phyloP scores from a whole-genome alignment of 371 early-diverging fungal genomes.

The Gilbertella persicaria region DNA sequence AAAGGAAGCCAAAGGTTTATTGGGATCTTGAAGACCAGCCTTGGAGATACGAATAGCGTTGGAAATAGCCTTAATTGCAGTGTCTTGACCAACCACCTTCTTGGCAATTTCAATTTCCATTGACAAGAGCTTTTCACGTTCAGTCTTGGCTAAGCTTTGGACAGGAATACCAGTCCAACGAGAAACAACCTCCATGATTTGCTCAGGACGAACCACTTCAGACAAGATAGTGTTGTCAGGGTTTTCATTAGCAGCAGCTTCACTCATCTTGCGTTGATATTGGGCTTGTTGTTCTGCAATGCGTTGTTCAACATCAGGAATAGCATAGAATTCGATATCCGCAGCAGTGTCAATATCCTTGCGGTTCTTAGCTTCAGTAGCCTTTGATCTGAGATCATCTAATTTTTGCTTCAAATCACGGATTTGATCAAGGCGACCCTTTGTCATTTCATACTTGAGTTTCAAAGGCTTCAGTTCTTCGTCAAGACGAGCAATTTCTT shows the following conservation, averaged over 20 bases:
- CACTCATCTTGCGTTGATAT: constrained; percentile 60
- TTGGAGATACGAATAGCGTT: constrained; percentile 75
- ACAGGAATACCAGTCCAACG: constrained; percentile 93
- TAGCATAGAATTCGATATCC: constrained; percentile 88
- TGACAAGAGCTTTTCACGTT: constrained; percentile 78
- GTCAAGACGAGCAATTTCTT: constrained; percentile 80
- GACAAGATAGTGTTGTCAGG: constrained; percentile 54
- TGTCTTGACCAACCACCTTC: constrained; percentile 87
- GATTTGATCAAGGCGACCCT: constrained; percentile 84
- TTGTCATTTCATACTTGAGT: constrained; percentile 83
- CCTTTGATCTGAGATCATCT: constrained; percentile 84
- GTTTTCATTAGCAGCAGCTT: constrained; percentile 47
- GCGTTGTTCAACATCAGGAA: constrained; percentile 78
- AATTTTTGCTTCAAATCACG: constrained; percentile 84
- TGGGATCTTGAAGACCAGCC: constrained; percentile 80
- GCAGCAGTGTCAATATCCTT: constrained; percentile 76
- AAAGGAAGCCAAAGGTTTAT: constrained; percentile 88
- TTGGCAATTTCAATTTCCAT: constrained; percentile 74
- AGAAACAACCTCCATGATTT: constrained; percentile 87
- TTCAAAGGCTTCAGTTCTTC: constrained; percentile 91
- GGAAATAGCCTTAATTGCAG: constrained; percentile 78
- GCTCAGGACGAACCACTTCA: constrained; percentile 84
- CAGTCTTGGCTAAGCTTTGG: constrained; percentile 72
- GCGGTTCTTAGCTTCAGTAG: constrained; percentile 81
- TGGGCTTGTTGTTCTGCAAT: constrained; percentile 60